Percentiles rank a stretch among this genome's conserved stretches.
These are phyloP conservation scores for Ogataea dorogensis DNA, from an alignment of 805 yeast genomes.

Conservation along the genomic window DNA sequence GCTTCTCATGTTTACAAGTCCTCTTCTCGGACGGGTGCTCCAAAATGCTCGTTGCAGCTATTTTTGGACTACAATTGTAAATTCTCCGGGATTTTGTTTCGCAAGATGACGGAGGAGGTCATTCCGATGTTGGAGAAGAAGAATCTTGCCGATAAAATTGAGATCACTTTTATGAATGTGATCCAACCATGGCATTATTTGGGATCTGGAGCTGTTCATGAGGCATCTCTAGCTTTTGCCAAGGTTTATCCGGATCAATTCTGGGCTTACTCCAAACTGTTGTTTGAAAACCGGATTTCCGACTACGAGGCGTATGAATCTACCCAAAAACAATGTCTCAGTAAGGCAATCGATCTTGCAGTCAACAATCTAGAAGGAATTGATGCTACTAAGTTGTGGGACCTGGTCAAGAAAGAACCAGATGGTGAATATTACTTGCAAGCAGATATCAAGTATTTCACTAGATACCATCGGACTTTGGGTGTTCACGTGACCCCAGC, in stretches of 20 bases:
- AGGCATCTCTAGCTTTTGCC: conserved; percentile 71
- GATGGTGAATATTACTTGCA: conserved; percentile 40
- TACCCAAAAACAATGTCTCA: conserved; percentile 55
- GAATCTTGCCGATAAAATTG: conserved; percentile 46
- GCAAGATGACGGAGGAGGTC: conserved; percentile 50
- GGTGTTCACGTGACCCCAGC: conserved; percentile 89
- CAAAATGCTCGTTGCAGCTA: conserved; percentile 49
- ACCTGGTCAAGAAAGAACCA: conserved; percentile 35
- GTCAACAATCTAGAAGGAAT: conserved; percentile 37
- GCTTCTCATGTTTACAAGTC: conserved; percentile 24
- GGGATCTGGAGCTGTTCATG: conserved; percentile 63
- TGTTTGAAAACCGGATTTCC: conserved; percentile 60
- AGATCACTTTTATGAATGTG: conserved; percentile 65
- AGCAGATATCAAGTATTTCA: conserved; percentile 68
- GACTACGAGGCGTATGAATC: conserved; percentile 58
- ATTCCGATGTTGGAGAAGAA: conserved; percentile 49
- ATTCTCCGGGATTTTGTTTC: conserved; percentile 63
- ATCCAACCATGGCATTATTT: conserved; percentile 90
- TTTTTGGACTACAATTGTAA: conserved; percentile 80
- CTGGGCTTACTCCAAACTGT: conserved; percentile 53
- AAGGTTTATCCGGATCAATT: conserved; percentile 50
- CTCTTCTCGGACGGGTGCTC: neutral
- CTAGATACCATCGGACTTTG: conserved; percentile 68
- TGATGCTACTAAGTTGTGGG: conserved; percentile 28
- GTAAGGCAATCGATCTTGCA: conserved; percentile 50